Evolutionary conservation across 2,329 filamentous ascomycete genomes (phyloP), one percentile per base, ranked within the genome.

Genomic region (Metarhizium humberi): DNA sequence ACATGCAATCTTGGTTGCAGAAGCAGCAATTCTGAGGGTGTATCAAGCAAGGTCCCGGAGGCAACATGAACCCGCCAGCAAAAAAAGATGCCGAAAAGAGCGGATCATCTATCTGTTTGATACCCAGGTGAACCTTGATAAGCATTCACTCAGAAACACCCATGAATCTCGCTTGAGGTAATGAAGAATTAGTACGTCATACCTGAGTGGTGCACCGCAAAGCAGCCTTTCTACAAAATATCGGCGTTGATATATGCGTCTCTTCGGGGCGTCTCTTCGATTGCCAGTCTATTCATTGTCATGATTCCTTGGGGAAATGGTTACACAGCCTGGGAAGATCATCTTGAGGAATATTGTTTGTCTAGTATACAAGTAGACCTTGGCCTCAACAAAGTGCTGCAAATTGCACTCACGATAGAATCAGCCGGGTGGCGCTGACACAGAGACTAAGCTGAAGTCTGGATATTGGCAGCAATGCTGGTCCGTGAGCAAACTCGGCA

Each of bases 81-180:
- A 54, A 34, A 38, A 49, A 51, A 51, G 55, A 49, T 45, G 36
- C 49, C 52, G 52, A 51, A 42, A 30, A 34, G 29, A 34, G 42
- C 29, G 46, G 46, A 50, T 16, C 25, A 40, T 40, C 7, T 8
- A 25, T 46, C 51, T 50, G 51, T 48, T 54, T 54, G 51, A 42
- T 47, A n/a, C 29, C 20, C 16, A 18, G 38, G 13, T 42, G 40
- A 54, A 30, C 20, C 40, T 51, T 40, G 43, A 32, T 34, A 43
- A 34, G 8, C n/a, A 25, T 53, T 11, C 30, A 30, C 29, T 40
- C 50, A 32, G 18, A 38, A 46, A 16, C 36, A n/a, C 25, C 50
- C 7, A 30, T 36, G 25, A 20, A 20, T 47, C 36, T 51, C 55
- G 55, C 55, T 54, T 47, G 51, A 30, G 34, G 13, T 13, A 46